phyloP scores from a whole-genome alignment of 176 grass and related monocot species.

The Hordeum marinum region DNA sequence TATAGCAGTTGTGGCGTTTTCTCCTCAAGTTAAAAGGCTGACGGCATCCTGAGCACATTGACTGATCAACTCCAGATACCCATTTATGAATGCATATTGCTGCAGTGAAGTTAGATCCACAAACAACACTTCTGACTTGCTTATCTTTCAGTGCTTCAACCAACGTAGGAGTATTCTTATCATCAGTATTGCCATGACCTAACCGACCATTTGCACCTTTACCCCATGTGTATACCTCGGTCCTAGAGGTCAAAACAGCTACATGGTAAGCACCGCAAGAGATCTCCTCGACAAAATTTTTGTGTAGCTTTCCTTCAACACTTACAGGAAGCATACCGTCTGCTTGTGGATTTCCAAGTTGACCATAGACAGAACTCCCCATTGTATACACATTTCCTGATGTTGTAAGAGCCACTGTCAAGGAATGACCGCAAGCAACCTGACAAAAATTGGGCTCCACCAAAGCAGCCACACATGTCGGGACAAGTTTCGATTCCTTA shows the following conservation, averaged over 20 bases:
- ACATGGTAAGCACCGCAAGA: constrained; percentile 97
- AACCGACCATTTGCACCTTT: constrained; percentile 96
- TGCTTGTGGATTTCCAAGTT: constrained; percentile 83
- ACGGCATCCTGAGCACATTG: constrained; percentile 95
- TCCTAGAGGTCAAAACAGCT: constrained; percentile 84
- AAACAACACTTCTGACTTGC: constrained; percentile 93
- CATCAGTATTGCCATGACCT: constrained; percentile 90
- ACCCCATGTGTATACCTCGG: constrained; percentile 96
- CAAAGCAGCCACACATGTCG: constrained; percentile 93
- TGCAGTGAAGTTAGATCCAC: constrained; percentile 95
- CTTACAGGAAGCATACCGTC: constrained; percentile 73
- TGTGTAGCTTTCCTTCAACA: constrained; percentile 92
- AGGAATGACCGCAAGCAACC: constrained; percentile 90
- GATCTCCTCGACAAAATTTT: constrained; percentile 97
- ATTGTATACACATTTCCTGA: constrained; percentile 95
- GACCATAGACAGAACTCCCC: constrained; percentile 85
- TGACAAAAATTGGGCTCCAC: constrained; percentile 97
- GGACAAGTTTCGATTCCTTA: constrained; percentile 67
- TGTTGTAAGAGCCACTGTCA: constrained; percentile 91
- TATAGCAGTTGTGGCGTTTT: constrained; percentile 98
- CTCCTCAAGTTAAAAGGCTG: constrained; percentile 97
- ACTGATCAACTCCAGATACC: constrained; percentile 93
- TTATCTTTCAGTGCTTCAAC: constrained; percentile 98
- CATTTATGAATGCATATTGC: constrained; percentile 99
- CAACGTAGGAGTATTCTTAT: constrained; percentile 77